Evolutionary conservation across 345 rosid species (phyloP).

Genomic region (Populus alba): DNA sequence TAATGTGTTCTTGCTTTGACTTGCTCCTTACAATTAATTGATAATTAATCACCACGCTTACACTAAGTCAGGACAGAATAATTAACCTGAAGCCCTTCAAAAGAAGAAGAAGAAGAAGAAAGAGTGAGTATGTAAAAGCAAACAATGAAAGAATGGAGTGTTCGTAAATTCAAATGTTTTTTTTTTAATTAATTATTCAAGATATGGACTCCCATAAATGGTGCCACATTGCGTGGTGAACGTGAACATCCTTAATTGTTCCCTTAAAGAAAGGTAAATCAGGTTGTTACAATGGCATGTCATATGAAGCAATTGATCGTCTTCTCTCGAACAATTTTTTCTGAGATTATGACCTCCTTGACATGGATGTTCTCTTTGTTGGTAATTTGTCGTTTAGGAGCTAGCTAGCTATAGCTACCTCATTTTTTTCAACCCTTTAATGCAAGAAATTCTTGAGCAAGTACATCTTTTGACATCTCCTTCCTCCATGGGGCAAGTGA

Average conservation of each 20-base stretch:
- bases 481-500: no score
- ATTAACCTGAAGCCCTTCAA: background rate
- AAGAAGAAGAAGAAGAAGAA: background rate
- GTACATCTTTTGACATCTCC: no score
- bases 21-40: background rate
- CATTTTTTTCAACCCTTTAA: background rate
- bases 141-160: background rate
- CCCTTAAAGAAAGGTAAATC: background rate
- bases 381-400: constrained; percentile 7
- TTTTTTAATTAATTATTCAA: background rate
- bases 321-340: background rate
- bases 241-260: background rate
- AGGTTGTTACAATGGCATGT: background rate
- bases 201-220: background rate
- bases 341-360: background rate
- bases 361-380: background rate
- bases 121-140: background rate
- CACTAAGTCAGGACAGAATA: background rate
- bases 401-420: background rate
- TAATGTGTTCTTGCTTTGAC: background rate
- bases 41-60: background rate
- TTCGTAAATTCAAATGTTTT: background rate
- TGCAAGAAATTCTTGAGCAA: background rate
- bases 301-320: background rate
- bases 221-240: background rate